These are phyloP conservation scores for Kwoniella dejecticola DNA, from an alignment of 768 basidiomycete genomes.

Conservation along the genomic window DNA sequence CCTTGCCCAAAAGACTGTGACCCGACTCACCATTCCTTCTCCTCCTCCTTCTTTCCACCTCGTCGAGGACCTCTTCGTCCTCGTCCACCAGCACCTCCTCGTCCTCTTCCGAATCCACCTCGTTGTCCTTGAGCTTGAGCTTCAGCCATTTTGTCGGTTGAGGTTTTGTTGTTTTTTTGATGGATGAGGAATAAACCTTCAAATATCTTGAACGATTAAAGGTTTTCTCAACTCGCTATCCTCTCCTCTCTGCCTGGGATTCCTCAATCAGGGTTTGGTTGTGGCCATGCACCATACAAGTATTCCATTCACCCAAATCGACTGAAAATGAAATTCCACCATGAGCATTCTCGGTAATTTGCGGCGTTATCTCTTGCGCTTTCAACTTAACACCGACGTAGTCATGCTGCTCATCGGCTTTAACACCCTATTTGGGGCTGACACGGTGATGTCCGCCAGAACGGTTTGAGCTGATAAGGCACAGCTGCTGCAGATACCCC, in stretches of 20 bases:
- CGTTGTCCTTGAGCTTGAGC: conserved; percentile 62
- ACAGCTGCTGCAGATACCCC: neutral
- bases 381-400: conserved; percentile 9
- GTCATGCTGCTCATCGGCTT: neutral
- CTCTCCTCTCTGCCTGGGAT: too few relatives aligned
- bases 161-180: conserved; percentile 24
- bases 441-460: neutral
- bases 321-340: too few relatives aligned
- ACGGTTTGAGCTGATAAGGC: neutral
- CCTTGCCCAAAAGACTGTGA: too few relatives aligned
- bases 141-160: conserved; percentile 51
- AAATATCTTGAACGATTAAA: neutral
- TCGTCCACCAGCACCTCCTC: conserved; percentile 59
- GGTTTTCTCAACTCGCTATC: neutral
- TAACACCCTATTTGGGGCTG: neutral
- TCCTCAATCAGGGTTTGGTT: too few relatives aligned
- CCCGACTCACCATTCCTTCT: conserved; percentile 88
- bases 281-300: too few relatives aligned
- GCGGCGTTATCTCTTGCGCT: neutral
- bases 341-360: neutral
- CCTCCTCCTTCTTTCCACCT: conserved; percentile 98
- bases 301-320: too few relatives aligned
- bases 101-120: conserved; percentile 85
- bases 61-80: conserved; percentile 81
- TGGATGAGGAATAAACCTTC: conserved; percentile 5